A percentile compares a stretch with the other conserved stretches of the same genome.
Conservation (phyloP, 2,329 filamentous ascomycete species). For the Neopestalotiopsis sp. region DNA sequence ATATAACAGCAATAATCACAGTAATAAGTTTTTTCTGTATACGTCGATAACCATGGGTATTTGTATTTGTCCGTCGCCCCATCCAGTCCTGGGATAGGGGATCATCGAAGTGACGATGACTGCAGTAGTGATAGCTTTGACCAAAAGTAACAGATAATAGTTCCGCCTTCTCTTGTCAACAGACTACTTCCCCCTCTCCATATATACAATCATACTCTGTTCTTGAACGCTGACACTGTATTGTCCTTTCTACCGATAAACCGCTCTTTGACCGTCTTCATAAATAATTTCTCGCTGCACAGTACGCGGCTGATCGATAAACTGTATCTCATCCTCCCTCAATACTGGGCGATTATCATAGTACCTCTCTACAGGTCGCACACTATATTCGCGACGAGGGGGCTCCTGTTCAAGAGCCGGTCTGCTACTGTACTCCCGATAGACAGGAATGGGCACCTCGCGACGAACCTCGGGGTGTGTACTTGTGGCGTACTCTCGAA, state of each 20-base stretch:
- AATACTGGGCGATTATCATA: slow-evolving; percentile 43
- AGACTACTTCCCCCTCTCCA: background rate
- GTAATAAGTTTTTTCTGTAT: too few relatives aligned
- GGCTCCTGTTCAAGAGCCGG: slow-evolving; percentile 37
- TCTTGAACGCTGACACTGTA: background rate
- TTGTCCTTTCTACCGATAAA: slow-evolving; percentile 32
- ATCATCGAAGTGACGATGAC: too few relatives aligned
- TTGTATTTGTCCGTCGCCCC: too few relatives aligned
- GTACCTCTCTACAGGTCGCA: slow-evolving; percentile 49
- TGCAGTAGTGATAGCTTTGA: background rate
- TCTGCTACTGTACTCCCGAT: slow-evolving; percentile 40
- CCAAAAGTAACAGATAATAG: background rate
- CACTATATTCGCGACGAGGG: slow-evolving; percentile 46
- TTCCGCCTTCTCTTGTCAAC: background rate
- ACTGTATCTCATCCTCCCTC: slow-evolving; percentile 47
- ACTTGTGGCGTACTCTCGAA: slow-evolving; percentile 54
- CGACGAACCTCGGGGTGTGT: slow-evolving; percentile 45
- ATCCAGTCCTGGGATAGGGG: too few relatives aligned
- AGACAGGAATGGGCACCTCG: slow-evolving; percentile 32
- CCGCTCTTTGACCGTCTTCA: slow-evolving; percentile 41
- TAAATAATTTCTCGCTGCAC: slow-evolving; percentile 52
- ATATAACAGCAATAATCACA: background rate
- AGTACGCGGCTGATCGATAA: slow-evolving; percentile 49
- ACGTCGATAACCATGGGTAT: too few relatives aligned
- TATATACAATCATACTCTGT: background rate